Conservation (phyloP, 2,329 filamentous ascomycete species). For the Cytospora mali region DNA sequence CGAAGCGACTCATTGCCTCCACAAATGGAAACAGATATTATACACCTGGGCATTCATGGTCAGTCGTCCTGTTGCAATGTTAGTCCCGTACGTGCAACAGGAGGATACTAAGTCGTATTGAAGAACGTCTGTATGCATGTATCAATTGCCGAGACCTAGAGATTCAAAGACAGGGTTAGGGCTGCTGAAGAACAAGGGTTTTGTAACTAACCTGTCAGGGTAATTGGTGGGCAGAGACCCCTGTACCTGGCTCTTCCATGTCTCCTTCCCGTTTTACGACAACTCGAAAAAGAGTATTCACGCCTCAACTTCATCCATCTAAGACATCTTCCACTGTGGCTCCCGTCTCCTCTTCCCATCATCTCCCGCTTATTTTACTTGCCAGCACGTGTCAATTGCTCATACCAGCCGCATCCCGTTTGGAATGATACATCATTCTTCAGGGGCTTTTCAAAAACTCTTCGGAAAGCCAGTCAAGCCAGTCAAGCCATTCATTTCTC, state of each 20-base stretch:
- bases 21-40: neutral
- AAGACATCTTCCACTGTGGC: neutral
- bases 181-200: neutral
- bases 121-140: too few species aligned
- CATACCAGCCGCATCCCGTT: neutral
- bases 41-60: neutral
- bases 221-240: neutral
- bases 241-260: neutral
- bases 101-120: too few species aligned
- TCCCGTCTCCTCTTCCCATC: neutral
- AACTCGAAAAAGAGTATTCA: neutral
- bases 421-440: neutral
- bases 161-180: neutral
- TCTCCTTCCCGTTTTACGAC: neutral
- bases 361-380: neutral
- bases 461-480: neutral
- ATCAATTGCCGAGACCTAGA: too few species aligned
- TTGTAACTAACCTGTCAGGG: conserved; percentile 3
- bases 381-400: neutral
- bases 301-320: neutral
- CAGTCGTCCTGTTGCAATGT: too few species aligned
- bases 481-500: neutral
- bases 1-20: neutral
- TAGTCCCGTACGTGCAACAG: too few species aligned
- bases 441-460: neutral